These are phyloP conservation scores for Debaryomyces hansenii DNA, from an alignment of 805 yeast species.

Conservation along the genomic window DNA sequence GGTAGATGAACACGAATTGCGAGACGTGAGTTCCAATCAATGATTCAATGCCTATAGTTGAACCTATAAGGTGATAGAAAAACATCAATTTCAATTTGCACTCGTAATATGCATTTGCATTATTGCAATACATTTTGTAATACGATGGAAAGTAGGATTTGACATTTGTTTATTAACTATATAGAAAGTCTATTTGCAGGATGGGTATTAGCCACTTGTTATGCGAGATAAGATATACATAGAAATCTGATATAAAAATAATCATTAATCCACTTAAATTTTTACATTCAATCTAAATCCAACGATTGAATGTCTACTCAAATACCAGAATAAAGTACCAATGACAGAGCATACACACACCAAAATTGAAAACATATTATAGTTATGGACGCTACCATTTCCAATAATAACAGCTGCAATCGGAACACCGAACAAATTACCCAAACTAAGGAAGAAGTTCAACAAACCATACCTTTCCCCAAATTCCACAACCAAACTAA, in stretches of 20 bases:
- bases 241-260: not conserved
- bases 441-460: constrained; percentile 55
- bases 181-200: not conserved
- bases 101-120: no score
- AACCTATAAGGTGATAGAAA: no score
- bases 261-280: constrained; percentile 9
- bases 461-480: constrained; percentile 71
- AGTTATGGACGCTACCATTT: constrained; percentile 24
- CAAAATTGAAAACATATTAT: constrained; percentile 31
- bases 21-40: not conserved
- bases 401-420: constrained; percentile 38
- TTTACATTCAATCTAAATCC: constrained; percentile 26
- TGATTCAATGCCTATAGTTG: no score
- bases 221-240: not conserved
- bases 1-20: not conserved
- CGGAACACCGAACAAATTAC: constrained; percentile 37
- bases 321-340: constrained; percentile 28
- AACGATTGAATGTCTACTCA: constrained; percentile 30
- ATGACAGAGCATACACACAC: constrained; percentile 28
- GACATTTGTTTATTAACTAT: no score
- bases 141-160: no score
- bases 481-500: constrained; percentile 61
- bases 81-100: no score
- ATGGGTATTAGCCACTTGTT: not conserved
- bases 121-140: no score